phyloP scores from a whole-genome alignment of 805 yeast species.

The Priceomyces melissophilus region DNA sequence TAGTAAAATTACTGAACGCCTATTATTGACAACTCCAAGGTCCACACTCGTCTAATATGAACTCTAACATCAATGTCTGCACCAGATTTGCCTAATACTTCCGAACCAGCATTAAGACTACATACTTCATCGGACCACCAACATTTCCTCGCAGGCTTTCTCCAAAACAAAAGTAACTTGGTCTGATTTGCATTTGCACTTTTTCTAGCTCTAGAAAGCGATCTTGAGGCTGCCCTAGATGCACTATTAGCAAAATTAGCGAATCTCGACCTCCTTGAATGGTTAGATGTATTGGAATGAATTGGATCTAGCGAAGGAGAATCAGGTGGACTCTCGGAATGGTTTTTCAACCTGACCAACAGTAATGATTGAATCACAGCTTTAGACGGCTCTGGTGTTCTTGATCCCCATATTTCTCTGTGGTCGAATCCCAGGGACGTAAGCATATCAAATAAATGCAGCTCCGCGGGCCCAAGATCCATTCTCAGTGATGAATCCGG shows the following conservation, averaged over 20 bases:
- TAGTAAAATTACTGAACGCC: constrained; percentile 58
- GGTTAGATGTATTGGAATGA: constrained; percentile 34
- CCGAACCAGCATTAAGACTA: constrained; percentile 35
- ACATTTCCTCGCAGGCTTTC: constrained; percentile 97
- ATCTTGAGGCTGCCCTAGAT: constrained; percentile 54
- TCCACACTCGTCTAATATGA: constrained; percentile 95
- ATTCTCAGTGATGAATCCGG: constrained; percentile 36
- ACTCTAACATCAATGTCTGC: constrained; percentile 46
- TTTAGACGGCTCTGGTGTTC: constrained; percentile 83
- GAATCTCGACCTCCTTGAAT: constrained; percentile 48
- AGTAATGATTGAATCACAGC: constrained; percentile 85
- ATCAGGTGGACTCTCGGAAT: constrained; percentile 35
- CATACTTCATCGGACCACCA: constrained; percentile 85
- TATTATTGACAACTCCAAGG: constrained; percentile 84
- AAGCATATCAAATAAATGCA: constrained; percentile 90
- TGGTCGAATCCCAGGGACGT: constrained; percentile 79
- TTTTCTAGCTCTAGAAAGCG: constrained; percentile 50
- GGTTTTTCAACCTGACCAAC: constrained; percentile 54
- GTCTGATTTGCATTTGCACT: constrained; percentile 39
- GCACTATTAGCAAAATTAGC: constrained; percentile 57
- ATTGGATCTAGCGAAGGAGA: constrained; percentile 45
- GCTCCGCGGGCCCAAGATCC: constrained; percentile 82
- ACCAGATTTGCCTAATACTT: constrained; percentile 21
- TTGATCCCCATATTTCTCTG: constrained; percentile 77
- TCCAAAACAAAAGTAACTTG: constrained; percentile 87